A percentile compares a stretch with the other conserved stretches of the same genome.
phyloP scores from a whole-genome alignment of 257 asterid genomes.

The Paulownia fortunei region DNA sequence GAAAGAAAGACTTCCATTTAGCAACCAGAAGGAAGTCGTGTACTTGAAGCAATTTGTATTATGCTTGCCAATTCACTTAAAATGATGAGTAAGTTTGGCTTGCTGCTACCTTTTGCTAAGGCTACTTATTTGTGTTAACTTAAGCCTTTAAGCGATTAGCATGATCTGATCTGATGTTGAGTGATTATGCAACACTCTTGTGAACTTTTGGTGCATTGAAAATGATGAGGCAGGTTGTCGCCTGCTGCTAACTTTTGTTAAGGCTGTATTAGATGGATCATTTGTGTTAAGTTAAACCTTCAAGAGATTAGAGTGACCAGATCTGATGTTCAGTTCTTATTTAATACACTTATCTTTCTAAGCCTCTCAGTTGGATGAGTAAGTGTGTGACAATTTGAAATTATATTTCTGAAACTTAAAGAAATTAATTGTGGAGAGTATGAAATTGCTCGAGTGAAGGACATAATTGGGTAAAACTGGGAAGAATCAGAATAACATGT shows the following conservation, averaged over 20 bases:
- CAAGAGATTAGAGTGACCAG: not conserved
- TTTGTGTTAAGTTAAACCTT: not conserved
- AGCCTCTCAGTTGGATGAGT: not conserved
- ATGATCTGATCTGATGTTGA: no score
- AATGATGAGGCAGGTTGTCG: no score
- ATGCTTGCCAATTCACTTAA: not conserved
- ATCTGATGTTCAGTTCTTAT: not conserved
- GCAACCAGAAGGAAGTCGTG: not conserved
- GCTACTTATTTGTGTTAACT: no score
- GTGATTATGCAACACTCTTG: no score
- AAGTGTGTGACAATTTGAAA: not conserved
- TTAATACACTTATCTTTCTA: not conserved
- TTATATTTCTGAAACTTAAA: not conserved
- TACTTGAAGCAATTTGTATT: not conserved
- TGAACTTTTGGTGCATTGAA: no score
- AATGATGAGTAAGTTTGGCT: not conserved
- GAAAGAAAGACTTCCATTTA: not conserved
- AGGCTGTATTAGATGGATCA: no score
- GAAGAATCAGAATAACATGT: slow-evolving; percentile 2
- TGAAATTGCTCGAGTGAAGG: not conserved
- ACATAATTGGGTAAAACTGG: not conserved
- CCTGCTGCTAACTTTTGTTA: no score
- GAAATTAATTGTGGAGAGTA: not conserved
- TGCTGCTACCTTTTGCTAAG: slow-evolving; percentile 10
- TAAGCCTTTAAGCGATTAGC: no score